Conservation (phyloP, 306 rosid species). For the Pyrus betulifolia region DNA sequence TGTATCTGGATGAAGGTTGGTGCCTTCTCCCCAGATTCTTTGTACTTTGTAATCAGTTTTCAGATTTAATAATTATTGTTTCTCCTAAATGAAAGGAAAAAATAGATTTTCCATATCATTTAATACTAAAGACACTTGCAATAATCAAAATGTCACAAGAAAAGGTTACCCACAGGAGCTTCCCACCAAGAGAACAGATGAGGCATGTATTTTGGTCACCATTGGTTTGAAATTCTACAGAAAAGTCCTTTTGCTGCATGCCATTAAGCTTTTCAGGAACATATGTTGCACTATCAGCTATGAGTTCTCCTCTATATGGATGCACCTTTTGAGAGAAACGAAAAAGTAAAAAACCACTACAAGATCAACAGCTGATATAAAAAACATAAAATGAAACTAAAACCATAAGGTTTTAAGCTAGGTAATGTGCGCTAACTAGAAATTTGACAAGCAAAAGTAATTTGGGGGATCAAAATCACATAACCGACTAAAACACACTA, state of each 20-base stretch:
- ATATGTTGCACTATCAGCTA: conserved; percentile 15
- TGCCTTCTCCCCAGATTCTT: not conserved
- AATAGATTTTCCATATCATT: not conserved
- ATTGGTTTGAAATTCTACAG: conserved; percentile 18
- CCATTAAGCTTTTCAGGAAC: conserved; percentile 14
- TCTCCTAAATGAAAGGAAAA: not conserved
- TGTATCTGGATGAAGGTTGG: not conserved
- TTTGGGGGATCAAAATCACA: not conserved
- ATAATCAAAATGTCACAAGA: conserved; percentile 18
- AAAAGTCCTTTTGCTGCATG: conserved; percentile 35
- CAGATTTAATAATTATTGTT: not conserved
- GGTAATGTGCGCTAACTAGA: not conserved
- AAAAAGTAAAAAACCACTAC: not conserved
- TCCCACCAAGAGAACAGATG: conserved; percentile 55
- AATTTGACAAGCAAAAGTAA: not conserved
- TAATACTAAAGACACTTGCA: not conserved
- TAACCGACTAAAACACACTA: not conserved
- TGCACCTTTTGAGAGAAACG: conserved; percentile 23
- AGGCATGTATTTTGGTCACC: conserved; percentile 38
- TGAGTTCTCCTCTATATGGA: conserved; percentile 46
- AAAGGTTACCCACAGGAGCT: conserved; percentile 63
- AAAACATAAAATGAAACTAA: conserved; percentile 2
- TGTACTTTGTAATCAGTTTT: not conserved
- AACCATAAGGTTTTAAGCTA: not conserved
- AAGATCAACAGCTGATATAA: conserved; percentile 2